Evolutionary conservation across 1,139 yeast species (phyloP), one percentile per base, ranked within the genome.

Genomic region (Taphrina flavorubra): DNA sequence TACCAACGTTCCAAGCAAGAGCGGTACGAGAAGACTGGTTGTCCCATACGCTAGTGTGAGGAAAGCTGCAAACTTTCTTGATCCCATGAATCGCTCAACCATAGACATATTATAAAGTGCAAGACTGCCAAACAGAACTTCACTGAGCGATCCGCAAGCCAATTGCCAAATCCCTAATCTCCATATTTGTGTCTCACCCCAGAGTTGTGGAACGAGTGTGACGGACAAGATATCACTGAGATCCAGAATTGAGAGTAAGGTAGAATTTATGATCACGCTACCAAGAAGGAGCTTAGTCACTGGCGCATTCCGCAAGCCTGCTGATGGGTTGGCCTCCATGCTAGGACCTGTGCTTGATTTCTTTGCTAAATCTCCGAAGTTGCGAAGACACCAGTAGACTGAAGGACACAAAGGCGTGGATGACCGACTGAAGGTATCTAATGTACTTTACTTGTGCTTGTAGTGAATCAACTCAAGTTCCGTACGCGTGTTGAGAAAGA

Each of bases 171-270:
- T 77, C 5, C 82, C 64, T 14, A 88, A 73, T 62, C 95, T 79
- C 92, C 94, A 89, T 77, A 84, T 87, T 74, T 89, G 95, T 42
- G 74, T 34, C 40, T 89, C 88, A 69, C 82, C 81, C 13, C 81
- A 74, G 18, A 89, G 80, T 73, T 84, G 86, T 4, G 94, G 94
- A 63, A 82, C 84, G 58, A 87, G 81, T 31, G 85, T 79, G 53
- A 87, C 78, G 49, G 79, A 78, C 72, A 86, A 85, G 62, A 82
- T 75, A 71, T 86, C 85, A 75, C 88, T 88, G 68, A 81, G 74
- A 61, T 84, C 85, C 16, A 87, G 76, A 4, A 89, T 78, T 5
- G 92, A 85, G 2, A 87, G 80, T 3, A 79, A 68, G 16, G 89
- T 74, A 0, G 94, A 87, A 8, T 80, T 66, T 0, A 80, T 74